These are phyloP conservation scores for Crithidia bombi DNA, from an alignment of 208 protist genomes.

Conservation along the genomic window DNA sequence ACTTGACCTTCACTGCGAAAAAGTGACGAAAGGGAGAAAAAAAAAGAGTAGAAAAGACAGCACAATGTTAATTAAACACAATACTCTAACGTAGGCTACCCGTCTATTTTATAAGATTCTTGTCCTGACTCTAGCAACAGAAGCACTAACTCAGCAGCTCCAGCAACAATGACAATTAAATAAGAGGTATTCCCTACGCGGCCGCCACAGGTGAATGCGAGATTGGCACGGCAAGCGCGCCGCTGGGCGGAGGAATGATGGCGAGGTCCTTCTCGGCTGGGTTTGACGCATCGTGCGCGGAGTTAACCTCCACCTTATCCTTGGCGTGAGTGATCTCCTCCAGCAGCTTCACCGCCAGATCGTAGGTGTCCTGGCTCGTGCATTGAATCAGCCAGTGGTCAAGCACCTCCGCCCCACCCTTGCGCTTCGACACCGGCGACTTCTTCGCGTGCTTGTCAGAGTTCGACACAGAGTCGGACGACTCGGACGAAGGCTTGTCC, in stretches of 20 bases:
- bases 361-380: constrained; percentile 9
- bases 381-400: constrained; percentile 3
- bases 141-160: too few species aligned
- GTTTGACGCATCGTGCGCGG: neutral
- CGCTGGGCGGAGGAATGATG: neutral
- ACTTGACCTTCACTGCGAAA: too few species aligned
- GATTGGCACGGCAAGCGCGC: neutral
- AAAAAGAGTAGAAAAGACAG: constrained; percentile 6
- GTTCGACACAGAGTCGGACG: neutral
- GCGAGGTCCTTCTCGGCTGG: neutral
- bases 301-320: neutral
- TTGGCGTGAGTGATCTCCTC: neutral
- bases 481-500: neutral
- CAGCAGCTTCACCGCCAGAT: constrained; percentile 11
- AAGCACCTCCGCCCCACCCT: neutral
- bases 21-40: neutral
- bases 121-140: too few species aligned
- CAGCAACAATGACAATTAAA: too few species aligned
- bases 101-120: too few species aligned
- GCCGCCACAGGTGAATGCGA: neutral
- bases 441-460: neutral
- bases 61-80: neutral
- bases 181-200: neutral
- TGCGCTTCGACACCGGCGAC: neutral
- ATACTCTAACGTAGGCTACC: too few species aligned